These are phyloP conservation scores for Phaeoacremonium minimum DNA, from an alignment of 2,329 filamentous ascomycete species.

Conservation along the genomic window DNA sequence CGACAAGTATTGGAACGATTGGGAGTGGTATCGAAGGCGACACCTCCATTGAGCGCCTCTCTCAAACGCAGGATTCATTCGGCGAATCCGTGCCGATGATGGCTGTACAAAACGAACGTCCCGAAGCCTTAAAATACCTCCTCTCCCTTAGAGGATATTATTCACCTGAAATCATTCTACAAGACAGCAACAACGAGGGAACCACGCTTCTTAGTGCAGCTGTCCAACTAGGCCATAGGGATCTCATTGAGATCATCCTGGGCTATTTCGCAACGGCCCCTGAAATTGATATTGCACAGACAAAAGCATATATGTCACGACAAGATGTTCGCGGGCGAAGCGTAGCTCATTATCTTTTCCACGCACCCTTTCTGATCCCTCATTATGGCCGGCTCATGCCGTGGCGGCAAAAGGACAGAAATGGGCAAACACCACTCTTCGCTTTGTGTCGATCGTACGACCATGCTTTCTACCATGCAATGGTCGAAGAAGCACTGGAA, in stretches of 20 bases:
- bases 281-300: constrained; percentile 45
- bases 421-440: constrained; percentile 96
- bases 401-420: constrained; percentile 90
- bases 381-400: constrained; percentile 74
- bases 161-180: constrained; percentile 63
- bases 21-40: constrained; percentile 77
- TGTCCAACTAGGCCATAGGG: constrained; percentile 74
- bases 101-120: constrained; percentile 70
- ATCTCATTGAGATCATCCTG: constrained; percentile 72
- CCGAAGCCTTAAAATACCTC: constrained; percentile 73
- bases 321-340: constrained; percentile 86
- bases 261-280: constrained; percentile 55
- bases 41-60: constrained; percentile 73
- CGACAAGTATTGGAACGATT: constrained; percentile 72
- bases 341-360: constrained; percentile 93
- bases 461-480: constrained; percentile 76
- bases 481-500: constrained; percentile 79
- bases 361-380: constrained; percentile 75
- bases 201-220: constrained; percentile 87
- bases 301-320: constrained; percentile 65
- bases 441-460: constrained; percentile 94
- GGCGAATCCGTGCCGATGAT: constrained; percentile 90
- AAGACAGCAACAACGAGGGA: constrained; percentile 84
- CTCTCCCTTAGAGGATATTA: constrained; percentile 75
- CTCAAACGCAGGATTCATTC: constrained; percentile 62